Base-by-base conservation (phyloP, 108 stramenopile species). In the Licmophora abbreviata region DNA sequence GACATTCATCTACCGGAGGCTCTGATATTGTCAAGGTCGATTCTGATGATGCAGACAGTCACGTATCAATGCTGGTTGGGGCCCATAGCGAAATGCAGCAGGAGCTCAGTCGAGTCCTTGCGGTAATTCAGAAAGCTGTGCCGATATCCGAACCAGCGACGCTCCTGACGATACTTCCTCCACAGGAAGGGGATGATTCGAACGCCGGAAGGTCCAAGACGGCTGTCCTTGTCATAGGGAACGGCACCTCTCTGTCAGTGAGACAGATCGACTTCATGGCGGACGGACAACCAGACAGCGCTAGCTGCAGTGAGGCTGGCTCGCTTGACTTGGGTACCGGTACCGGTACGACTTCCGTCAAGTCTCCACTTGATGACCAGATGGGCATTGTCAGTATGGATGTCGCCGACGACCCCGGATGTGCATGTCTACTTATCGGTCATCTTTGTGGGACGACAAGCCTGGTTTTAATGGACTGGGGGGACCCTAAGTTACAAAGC, bases 21-120 rank as follows among this genome's bases (percentile, higher is more conserved):
- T n/a, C n/a, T n/a, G n/a, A n/a, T n/a, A n/a, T n/a, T n/a, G 49
- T 32, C 3, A 29, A 30, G 15, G 29, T 8, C 6, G 49, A 50
- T 5, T 11, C 4, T 18, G 3, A 30, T 30, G 29, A 20, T 29
- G 7, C 29, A 29, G 27, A 50, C 29, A 51, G 29, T 33, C 58
- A 24, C 49, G 44, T 28, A 51, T 50, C n/a, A 51, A 45, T 12
- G 29, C 45, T 44, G 24, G 31, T 77, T 26, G 76, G 71, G 1
- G 68, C 66, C 6, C 68, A 72, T 29, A 60, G 56, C 15, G 83
- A 85, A 64, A 56, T 53, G 48, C 80, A 79, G 40, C 80, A 85
- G 46, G 84, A 79, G 34, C 82, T 85, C 61, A 75, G 80, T 8
- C 58, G 84, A 8, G 61, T 85, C 27, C 58, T 85, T 44, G 84